phyloP scores from a whole-genome alignment of 306 rosid species.

The Rosa rugosa region DNA sequence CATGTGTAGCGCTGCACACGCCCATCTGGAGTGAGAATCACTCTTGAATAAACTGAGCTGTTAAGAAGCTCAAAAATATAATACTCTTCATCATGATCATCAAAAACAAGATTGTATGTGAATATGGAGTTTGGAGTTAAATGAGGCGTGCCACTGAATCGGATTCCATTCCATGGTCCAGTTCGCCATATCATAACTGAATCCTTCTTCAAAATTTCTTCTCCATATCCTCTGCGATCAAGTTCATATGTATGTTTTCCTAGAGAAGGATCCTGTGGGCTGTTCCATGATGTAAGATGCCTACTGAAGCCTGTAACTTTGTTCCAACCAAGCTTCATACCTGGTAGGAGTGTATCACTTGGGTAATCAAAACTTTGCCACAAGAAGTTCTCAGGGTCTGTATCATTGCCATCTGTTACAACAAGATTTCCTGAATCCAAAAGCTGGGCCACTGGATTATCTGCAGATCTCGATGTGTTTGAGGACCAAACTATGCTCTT shows the following conservation, averaged over 20 bases:
- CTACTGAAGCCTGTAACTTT: neutral
- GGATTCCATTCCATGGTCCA: conserved; percentile 10
- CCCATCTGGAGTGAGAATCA: neutral
- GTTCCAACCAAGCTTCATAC: conserved; percentile 21
- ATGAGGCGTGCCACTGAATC: conserved; percentile 10
- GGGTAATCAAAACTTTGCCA: conserved; percentile 8
- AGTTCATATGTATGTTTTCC: conserved; percentile 10
- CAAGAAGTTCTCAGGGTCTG: neutral
- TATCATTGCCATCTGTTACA: neutral
- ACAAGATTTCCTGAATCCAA: conserved; percentile 10
- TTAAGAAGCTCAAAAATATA: neutral
- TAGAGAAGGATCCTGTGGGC: conserved; percentile 3
- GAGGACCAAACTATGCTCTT: conserved; percentile 1
- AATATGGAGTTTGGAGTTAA: neutral
- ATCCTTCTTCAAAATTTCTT: neutral
- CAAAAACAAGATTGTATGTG: neutral
- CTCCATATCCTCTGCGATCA: neutral
- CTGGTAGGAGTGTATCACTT: conserved; percentile 20
- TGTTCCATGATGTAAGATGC: conserved; percentile 23
- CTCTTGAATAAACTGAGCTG: neutral
- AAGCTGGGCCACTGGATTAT: neutral
- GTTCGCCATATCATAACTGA: neutral
- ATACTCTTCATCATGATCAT: conserved; percentile 7
- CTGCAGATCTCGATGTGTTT: neutral
- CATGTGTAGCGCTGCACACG: conserved; percentile 1